A percentile compares a stretch with the other conserved stretches of the same genome.
Conservation (phyloP, 805 yeast species). For the Teunomyces gatunensis region DNA sequence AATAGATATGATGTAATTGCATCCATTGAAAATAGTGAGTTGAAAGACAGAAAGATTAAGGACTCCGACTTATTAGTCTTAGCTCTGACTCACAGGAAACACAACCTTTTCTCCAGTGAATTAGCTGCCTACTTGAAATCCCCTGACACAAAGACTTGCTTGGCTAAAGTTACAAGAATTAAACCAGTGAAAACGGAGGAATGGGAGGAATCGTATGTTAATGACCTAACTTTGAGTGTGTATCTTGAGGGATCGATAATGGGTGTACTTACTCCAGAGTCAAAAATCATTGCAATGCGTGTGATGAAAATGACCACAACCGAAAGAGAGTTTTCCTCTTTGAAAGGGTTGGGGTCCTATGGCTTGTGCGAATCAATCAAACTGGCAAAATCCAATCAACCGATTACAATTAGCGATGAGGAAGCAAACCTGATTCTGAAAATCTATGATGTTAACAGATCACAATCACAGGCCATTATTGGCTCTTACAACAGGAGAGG, state of each 20-base stretch:
- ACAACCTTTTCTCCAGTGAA: slow-evolving; percentile 14
- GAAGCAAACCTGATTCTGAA: slow-evolving; percentile 44
- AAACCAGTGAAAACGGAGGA: slow-evolving; percentile 60
- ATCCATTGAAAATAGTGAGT: slow-evolving; percentile 52
- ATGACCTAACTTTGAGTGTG: slow-evolving; percentile 75
- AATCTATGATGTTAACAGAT: slow-evolving; percentile 65
- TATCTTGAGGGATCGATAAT: slow-evolving; percentile 47
- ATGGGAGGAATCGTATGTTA: slow-evolving; percentile 19
- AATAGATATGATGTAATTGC: slow-evolving; percentile 62
- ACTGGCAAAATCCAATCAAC: slow-evolving; percentile 57
- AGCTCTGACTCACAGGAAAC: slow-evolving; percentile 34
- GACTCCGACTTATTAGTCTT: slow-evolving; percentile 77
- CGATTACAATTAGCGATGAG: slow-evolving; percentile 30
- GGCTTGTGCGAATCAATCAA: slow-evolving; percentile 69
- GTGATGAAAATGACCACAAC: slow-evolving; percentile 87
- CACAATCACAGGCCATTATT: slow-evolving; percentile 88
- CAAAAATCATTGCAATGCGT: slow-evolving; percentile 65
- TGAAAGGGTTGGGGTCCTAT: slow-evolving; percentile 79
- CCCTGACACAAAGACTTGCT: slow-evolving; percentile 49
- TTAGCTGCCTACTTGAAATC: slow-evolving; percentile 24
- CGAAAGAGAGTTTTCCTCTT: slow-evolving; percentile 87
- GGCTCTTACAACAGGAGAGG: slow-evolving; percentile 70
- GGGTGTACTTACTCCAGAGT: slow-evolving; percentile 58
- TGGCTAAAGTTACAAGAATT: slow-evolving; percentile 77
- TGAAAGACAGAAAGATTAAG: slow-evolving; percentile 52